Evolutionary conservation across 2,329 filamentous ascomycete genomes (phyloP).

Genomic region (Stachybotrys elegans): DNA sequence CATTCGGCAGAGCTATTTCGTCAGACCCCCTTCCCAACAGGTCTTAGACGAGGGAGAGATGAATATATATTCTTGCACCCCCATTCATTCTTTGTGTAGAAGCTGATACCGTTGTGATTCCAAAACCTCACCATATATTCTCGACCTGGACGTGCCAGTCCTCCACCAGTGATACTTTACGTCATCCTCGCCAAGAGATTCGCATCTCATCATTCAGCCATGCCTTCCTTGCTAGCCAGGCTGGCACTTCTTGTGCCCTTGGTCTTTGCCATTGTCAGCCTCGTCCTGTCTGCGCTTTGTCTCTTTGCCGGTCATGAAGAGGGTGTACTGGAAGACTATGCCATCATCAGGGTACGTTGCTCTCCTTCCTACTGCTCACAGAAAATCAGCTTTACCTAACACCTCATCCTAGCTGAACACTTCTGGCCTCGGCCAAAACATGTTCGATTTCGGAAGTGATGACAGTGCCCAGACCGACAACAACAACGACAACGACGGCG

Average conservation of each 20-base stretch:
- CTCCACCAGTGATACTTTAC: no score
- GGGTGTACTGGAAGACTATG: constrained; percentile 39
- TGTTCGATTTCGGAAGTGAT: constrained; percentile 16
- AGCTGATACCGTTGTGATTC: no score
- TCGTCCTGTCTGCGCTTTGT: constrained; percentile 33
- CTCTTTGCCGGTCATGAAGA: constrained; percentile 34
- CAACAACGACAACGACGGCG: constrained; percentile 16
- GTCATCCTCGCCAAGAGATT: no score
- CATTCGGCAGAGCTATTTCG: no score
- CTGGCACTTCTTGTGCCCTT: constrained; percentile 27
- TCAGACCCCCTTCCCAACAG: no score
- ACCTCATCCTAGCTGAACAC: constrained; percentile 30
- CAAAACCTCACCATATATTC: no score
- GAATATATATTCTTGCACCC: no score
- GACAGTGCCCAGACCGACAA: constrained; percentile 19
- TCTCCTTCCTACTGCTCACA: neutral
- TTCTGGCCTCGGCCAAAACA: constrained; percentile 30
- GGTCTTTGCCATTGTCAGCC: constrained; percentile 29
- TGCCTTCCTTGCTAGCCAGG: neutral
- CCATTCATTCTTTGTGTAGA: no score
- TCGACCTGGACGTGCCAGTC: no score
- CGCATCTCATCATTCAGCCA: no score
- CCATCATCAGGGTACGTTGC: constrained; percentile 30
- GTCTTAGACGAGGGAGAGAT: no score
- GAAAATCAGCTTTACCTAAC: constrained; percentile 4